A percentile compares a stretch with the other conserved stretches of the same genome.
Evolutionary conservation across 2,329 filamentous ascomycete species (phyloP).

Genomic region (Trichoderma pleuroti): DNA sequence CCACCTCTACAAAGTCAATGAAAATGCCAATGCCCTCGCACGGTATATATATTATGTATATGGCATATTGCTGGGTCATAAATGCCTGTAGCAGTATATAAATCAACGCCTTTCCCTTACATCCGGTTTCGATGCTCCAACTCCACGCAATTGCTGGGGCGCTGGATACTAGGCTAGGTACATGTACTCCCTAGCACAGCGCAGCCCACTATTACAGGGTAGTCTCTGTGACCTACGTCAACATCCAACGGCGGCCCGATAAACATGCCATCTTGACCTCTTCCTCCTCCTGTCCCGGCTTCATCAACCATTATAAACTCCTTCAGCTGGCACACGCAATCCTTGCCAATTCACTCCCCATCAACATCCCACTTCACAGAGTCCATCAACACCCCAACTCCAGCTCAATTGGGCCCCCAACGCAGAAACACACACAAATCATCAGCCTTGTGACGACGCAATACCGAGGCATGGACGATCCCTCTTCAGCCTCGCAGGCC

Average conservation of each 20-base stretch:
- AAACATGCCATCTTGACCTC: background rate
- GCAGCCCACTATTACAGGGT: background rate
- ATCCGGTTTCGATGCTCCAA: background rate
- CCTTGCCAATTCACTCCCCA: background rate
- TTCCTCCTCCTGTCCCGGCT: background rate
- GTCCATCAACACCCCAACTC: background rate
- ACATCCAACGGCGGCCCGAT: background rate
- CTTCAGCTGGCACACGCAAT: background rate
- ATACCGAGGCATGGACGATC: background rate
- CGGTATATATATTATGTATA: too few species aligned
- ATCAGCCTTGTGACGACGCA: background rate
- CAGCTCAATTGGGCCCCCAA: background rate
- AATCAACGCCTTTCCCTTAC: background rate
- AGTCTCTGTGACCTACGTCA: background rate
- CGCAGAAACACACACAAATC: background rate
- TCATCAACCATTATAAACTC: background rate
- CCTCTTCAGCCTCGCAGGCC: constrained; percentile 23
- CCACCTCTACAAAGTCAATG: background rate
- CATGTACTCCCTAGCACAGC: background rate
- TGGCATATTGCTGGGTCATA: too few species aligned
- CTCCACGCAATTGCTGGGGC: background rate
- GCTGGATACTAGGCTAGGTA: background rate
- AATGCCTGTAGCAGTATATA: too few species aligned
- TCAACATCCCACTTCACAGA: background rate
- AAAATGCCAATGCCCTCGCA: background rate